Evolutionary conservation across 805 yeast species (phyloP), one percentile per base, ranked within the genome.

Genomic region (Wickerhamomyces rabaulensis): DNA sequence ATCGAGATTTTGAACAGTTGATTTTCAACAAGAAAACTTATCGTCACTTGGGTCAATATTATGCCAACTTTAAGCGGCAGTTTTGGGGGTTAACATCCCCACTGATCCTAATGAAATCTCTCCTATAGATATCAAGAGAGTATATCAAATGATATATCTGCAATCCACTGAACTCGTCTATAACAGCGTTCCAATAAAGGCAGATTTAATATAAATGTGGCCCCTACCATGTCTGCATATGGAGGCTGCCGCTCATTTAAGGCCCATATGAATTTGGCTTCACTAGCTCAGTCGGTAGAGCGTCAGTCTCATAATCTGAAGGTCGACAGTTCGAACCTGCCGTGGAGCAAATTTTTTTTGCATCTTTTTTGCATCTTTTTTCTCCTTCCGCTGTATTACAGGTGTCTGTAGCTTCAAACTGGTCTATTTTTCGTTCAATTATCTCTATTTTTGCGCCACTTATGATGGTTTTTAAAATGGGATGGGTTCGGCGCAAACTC

Each of bases 261-360:
- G 9, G 9, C 35, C 36, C 36, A 33, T 15, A 33, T 6, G 20
- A 36, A 36, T 26, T 43, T 45, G 46, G 76, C 76, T 72, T 68
- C 69, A 64, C 75, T 73, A 71, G 77, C 77, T 71, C 76, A 73
- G 76, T 72, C 69, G 77, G 77, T 64, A 72, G 77, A 71, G 76
- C 76, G 76, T 73, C 76, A 72, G 77, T 72, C 77, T 73, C 76
- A 71, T 73, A 72, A 71, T 71, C 76, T 71, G 74, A 71, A 71
- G 75, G 75, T 71, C 74, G 76, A 71, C 74, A 71, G 75, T 70
- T 70, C 75, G 75, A 70, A 68, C 74, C 74, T 70, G 74, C 74
- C 75, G 72, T 63, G 67, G 70, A 70, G 74, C 74, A 69, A 47
- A 58, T 49, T 57, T 56, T 55, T 58, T 51, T 50, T 27, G 43